Percentiles rank a stretch among this genome's conserved stretches.
Evolutionary conservation across 148 eudicot species (phyloP).

Genomic region (Camellia lanceoleosa): DNA sequence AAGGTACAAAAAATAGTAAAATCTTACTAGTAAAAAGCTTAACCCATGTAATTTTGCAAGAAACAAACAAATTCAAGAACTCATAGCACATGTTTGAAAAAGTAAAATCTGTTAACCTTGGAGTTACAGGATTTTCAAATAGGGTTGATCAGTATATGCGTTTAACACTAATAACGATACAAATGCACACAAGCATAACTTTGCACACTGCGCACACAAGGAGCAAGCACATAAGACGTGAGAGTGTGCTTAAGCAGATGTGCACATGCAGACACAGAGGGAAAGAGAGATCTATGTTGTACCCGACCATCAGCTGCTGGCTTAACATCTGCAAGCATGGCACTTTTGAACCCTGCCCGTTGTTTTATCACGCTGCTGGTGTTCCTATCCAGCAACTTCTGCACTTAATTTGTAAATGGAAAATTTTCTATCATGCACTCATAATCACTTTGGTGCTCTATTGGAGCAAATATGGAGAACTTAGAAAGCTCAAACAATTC

Average conservation of each 20-base stretch:
- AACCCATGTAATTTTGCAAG: not conserved
- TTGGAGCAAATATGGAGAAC: not conserved
- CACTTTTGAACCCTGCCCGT: conserved; percentile 83
- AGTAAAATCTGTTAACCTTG: not conserved
- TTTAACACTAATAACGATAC: not conserved
- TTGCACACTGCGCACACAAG: not conserved
- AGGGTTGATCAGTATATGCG: not conserved
- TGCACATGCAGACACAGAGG: conserved; percentile 11
- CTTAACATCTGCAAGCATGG: conserved; percentile 75
- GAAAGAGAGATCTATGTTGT: conserved; percentile 19
- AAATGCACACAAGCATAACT: not conserved
- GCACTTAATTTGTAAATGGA: conserved; percentile 30
- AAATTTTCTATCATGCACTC: conserved; percentile 5
- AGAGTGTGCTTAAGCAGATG: not conserved
- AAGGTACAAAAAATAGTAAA: not conserved
- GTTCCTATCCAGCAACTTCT: conserved; percentile 78
- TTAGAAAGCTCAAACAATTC: not conserved
- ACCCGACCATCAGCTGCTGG: conserved; percentile 97
- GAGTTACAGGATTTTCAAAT: conserved; percentile 1
- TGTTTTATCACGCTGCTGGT: conserved; percentile 50
- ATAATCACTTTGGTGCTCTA: not conserved
- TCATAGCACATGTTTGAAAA: not conserved
- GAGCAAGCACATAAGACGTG: not conserved
- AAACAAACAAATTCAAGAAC: not conserved
- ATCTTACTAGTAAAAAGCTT: not conserved